Evolutionary conservation across 179 eudicot species (phyloP).

Genomic region (Heliamphora pulchella): DNA sequence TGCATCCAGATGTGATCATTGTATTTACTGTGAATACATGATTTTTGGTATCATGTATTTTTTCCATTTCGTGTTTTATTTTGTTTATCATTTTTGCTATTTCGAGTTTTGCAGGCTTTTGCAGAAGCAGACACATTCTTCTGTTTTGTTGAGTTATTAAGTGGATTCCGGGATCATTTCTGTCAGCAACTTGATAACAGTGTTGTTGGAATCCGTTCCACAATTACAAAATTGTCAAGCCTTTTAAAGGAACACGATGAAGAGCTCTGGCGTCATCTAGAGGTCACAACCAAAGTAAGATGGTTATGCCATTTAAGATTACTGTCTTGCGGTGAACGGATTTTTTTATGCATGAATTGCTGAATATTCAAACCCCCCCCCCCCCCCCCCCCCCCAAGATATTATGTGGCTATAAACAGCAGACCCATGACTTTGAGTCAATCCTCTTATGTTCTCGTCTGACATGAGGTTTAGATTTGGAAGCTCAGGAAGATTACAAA

Average conservation of each 20-base stretch:
- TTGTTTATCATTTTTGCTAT: conserved; percentile 15
- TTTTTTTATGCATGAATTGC: too few relatives aligned
- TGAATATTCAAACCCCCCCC: too few relatives aligned
- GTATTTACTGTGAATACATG: not conserved
- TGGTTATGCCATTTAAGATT: not conserved
- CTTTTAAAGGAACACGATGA: conserved; percentile 91
- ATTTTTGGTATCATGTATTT: not conserved
- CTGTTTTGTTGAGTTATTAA: conserved; percentile 81
- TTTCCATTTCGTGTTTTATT: not conserved
- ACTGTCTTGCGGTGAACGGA: not conserved
- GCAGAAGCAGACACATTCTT: conserved; percentile 98
- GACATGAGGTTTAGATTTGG: too few relatives aligned
- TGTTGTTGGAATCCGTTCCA: conserved; percentile 92
- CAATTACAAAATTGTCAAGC: conserved; percentile 75
- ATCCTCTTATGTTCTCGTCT: too few relatives aligned
- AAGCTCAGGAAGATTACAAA: too few relatives aligned
- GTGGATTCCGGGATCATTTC: conserved; percentile 89
- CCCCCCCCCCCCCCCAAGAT: too few relatives aligned
- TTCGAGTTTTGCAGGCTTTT: conserved; percentile 48
- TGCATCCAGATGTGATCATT: too few relatives aligned
- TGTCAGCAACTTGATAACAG: conserved; percentile 98
- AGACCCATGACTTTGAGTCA: too few relatives aligned
- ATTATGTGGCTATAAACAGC: too few relatives aligned
- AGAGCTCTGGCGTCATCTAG: conserved; percentile 99
- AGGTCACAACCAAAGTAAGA: conserved; percentile 88